phyloP scores from a whole-genome alignment of 2,329 filamentous ascomycete genomes.

The Magnaporthales sp. region DNA sequence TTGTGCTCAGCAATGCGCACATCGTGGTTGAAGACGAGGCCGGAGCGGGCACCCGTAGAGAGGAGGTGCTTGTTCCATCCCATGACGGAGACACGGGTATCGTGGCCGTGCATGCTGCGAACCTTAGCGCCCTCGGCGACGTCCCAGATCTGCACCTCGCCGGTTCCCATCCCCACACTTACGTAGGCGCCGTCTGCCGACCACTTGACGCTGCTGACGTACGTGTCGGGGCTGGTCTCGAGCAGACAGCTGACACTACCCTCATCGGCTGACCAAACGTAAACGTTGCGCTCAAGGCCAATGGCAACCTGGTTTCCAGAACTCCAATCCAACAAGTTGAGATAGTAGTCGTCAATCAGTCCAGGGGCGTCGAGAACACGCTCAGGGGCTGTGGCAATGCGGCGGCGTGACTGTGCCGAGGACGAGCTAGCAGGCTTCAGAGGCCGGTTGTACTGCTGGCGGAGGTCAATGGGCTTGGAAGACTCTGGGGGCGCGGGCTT shows the following conservation, averaged over 20 bases:
- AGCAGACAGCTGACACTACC: slow-evolving; percentile 82
- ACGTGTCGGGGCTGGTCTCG: slow-evolving; percentile 83
- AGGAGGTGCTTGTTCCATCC: slow-evolving; percentile 98
- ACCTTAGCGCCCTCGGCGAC: slow-evolving; percentile 92
- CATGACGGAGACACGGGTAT: slow-evolving; percentile 95
- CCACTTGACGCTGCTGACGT: slow-evolving; percentile 98
- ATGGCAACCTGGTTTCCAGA: slow-evolving; percentile 97
- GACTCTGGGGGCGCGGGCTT: slow-evolving; percentile 98
- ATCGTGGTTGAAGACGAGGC: slow-evolving; percentile 96
- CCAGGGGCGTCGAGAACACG: slow-evolving; percentile 93
- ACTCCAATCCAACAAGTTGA: slow-evolving; percentile 98
- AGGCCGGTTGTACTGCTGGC: slow-evolving; percentile 95
- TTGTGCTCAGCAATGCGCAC: slow-evolving; percentile 98
- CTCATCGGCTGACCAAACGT: slow-evolving; percentile 96
- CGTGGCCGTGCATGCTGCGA: slow-evolving; percentile 96
- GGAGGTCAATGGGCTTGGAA: slow-evolving; percentile 94
- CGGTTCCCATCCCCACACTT: slow-evolving; percentile 85
- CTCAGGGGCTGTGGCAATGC: slow-evolving; percentile 90
- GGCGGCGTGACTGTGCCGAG: slow-evolving; percentile 80
- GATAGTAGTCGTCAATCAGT: slow-evolving; percentile 96
- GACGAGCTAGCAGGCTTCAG: slow-evolving; percentile 67
- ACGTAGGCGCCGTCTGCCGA: slow-evolving; percentile 95
- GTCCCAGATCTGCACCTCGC: slow-evolving; percentile 99
- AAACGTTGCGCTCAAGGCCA: slow-evolving; percentile 91
- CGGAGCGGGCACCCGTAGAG: slow-evolving; percentile 88